Base-by-base conservation (phyloP, 2,329 filamentous ascomycete genomes). In the Bipolaris gigantea region DNA sequence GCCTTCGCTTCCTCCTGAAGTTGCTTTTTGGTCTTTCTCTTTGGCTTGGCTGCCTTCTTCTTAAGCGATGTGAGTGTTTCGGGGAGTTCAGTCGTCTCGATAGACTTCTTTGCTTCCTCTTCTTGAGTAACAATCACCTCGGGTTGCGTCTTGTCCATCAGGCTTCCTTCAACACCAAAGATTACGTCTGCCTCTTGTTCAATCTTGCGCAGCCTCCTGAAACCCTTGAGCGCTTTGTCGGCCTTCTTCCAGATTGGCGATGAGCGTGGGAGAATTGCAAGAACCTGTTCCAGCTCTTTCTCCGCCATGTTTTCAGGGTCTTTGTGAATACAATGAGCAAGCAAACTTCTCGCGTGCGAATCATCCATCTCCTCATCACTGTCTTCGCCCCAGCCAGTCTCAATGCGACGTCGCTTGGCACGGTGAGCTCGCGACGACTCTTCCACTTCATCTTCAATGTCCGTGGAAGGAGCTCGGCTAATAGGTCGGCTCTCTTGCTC, bases 101-200 rank as follows among this genome's bases (percentile, higher is more conserved):
- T 71, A 15, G 70, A 68, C 54, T 73, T 67, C 47, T 66, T 61
- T 32, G 67, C 66, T 36, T 76, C 74, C 25, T 83, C 77, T 18
- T 80, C 73, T 8, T 81, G 80, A 8, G 67, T 71, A 46, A 73
- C 57, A 47, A 73, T 63, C 23, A 72, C 67, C 47, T 69, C 64
- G 25, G 69, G 67, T 36, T 70, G 68, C 48, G 69, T 69, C 64
- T 73, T 73, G 52, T 80, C 79, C 53, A 81, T 78, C 4, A 76
- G 70, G 10, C 72, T 64, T 55, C 80, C 80, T 46, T 78, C 74
- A 30, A 76, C 63, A 23, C 78, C 77, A 60, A 74, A 74, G 5
- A 93, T 79, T 63, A 91, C 89, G 64, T 93, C 89, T 53, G 92
- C 89, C 70, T 90, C 91, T 77, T 92, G 93, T 65, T 88, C 89